Evolutionary conservation across 805 yeast genomes (phyloP).

Genomic region (Lipomyces starkeyi): DNA sequence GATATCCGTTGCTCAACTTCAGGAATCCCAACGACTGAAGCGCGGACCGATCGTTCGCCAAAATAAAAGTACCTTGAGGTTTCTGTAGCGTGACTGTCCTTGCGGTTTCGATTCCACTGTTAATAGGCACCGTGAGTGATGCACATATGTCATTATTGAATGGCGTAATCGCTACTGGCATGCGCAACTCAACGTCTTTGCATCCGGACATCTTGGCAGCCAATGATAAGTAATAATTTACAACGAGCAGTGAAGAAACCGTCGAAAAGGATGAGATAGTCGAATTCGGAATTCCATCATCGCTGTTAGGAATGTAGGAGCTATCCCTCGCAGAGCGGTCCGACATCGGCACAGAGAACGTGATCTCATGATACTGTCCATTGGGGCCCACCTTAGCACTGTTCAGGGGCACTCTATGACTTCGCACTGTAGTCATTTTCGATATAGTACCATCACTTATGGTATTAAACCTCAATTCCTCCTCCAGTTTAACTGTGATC

Average conservation of each 20-base stretch:
- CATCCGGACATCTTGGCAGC: slow-evolving; percentile 48
- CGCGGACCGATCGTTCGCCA: slow-evolving; percentile 10
- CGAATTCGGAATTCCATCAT: slow-evolving; percentile 47
- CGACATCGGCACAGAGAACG: slow-evolving; percentile 43
- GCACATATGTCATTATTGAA: slow-evolving; percentile 47
- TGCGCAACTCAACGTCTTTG: slow-evolving; percentile 48
- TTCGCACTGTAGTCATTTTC: slow-evolving; percentile 43
- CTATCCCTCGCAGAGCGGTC: slow-evolving; percentile 39
- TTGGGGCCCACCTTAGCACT: slow-evolving; percentile 39
- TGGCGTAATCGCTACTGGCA: slow-evolving; percentile 47
- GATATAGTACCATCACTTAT: slow-evolving; percentile 45
- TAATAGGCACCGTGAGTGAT: slow-evolving; percentile 14
- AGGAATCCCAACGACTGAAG: neutral
- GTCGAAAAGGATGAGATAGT: slow-evolving; percentile 48
- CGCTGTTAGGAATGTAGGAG: slow-evolving; percentile 44
- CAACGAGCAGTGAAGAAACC: slow-evolving; percentile 45
- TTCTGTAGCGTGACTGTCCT: slow-evolving; percentile 9
- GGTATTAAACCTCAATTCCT: slow-evolving; percentile 44
- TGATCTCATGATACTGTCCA: slow-evolving; percentile 41
- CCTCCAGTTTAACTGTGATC: slow-evolving; percentile 47
- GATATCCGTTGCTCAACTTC: neutral
- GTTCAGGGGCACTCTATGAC: slow-evolving; percentile 42
- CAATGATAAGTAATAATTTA: slow-evolving; percentile 45
- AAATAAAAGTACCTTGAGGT: slow-evolving; percentile 9
- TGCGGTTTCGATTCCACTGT: slow-evolving; percentile 6